Percentiles rank a stretch among this genome's conserved stretches.
Conservation (phyloP, 768 basidiomycete species). For the Lactarius evosmus region DNA sequence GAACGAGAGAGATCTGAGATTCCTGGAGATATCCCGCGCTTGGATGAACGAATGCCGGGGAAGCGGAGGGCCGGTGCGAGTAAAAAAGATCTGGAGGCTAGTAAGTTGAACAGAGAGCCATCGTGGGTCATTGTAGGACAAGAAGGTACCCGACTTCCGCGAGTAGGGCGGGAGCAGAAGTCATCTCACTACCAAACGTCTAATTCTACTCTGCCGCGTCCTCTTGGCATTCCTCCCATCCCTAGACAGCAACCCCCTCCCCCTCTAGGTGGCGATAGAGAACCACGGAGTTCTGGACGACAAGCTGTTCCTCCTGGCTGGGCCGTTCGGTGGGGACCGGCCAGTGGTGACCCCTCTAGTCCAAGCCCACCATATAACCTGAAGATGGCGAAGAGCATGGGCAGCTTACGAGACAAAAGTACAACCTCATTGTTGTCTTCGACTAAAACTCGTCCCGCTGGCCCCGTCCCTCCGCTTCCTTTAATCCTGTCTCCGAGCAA, state of each 20-base stretch:
- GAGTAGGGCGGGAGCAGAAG: slow-evolving; percentile 22
- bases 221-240: slow-evolving; percentile 29
- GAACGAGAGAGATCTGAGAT: slow-evolving; percentile 42
- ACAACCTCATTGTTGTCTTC: slow-evolving; percentile 6
- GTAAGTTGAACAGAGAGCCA: slow-evolving; percentile 17
- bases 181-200: slow-evolving; percentile 23
- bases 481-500: slow-evolving; percentile 6
- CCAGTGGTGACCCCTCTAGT: slow-evolving; percentile 22
- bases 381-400: slow-evolving; percentile 29
- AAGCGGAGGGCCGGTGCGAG: slow-evolving; percentile 14
- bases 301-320: slow-evolving; percentile 47
- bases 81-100: slow-evolving; percentile 14
- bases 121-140: slow-evolving; percentile 23
- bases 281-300: slow-evolving; percentile 33
- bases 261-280: slow-evolving; percentile 26
- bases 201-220: slow-evolving; percentile 16
- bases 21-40: slow-evolving; percentile 12
- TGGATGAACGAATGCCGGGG: slow-evolving; percentile 14
- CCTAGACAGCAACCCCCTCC: slow-evolving; percentile 25
- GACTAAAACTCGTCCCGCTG: slow-evolving; percentile 13
- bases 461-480: slow-evolving; percentile 22
- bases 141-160: slow-evolving; percentile 12
- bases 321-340: slow-evolving; percentile 47
- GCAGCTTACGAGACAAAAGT: slow-evolving; percentile 26
- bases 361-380: slow-evolving; percentile 20